phyloP scores from a whole-genome alignment of 768 basidiomycete species.

The Lactarius psammicola region DNA sequence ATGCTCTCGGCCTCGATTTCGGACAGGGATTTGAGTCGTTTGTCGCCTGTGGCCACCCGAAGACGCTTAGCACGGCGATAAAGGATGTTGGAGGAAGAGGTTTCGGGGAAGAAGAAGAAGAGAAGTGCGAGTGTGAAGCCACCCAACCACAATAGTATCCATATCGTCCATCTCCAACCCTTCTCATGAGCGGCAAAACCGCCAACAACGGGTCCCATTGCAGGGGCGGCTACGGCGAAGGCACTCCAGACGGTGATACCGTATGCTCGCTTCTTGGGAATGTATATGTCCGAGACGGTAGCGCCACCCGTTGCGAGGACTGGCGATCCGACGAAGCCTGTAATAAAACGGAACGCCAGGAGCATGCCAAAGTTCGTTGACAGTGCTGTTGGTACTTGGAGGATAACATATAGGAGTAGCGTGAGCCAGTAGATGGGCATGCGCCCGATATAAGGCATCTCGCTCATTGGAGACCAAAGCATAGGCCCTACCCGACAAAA shows the following conservation, averaged over 20 bases:
- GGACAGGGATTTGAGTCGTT: constrained; percentile 31
- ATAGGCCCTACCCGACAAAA: constrained; percentile 27
- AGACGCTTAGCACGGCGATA: constrained; percentile 36
- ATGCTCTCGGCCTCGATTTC: constrained; percentile 33
- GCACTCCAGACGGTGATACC: constrained; percentile 33
- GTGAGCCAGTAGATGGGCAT: constrained; percentile 38
- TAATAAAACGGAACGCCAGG: constrained; percentile 39
- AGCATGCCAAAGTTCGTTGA: constrained; percentile 36
- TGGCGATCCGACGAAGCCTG: constrained; percentile 39
- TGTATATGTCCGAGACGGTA: constrained; percentile 32
- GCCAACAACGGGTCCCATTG: constrained; percentile 37
- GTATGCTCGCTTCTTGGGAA: constrained; percentile 30
- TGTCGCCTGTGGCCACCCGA: constrained; percentile 35
- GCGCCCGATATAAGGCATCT: constrained; percentile 37
- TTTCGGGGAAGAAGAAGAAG: constrained; percentile 38
- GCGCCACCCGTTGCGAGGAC: constrained; percentile 38
- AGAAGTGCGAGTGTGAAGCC: constrained; percentile 33
- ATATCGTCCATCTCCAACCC: constrained; percentile 39
- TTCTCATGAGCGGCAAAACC: constrained; percentile 37
- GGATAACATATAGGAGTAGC: constrained; percentile 35
- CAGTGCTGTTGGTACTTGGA: constrained; percentile 38
- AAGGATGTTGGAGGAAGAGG: constrained; percentile 35
- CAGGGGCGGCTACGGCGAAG: constrained; percentile 34
- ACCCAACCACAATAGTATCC: constrained; percentile 37
- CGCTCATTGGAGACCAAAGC: constrained; percentile 36